These are phyloP conservation scores for Coniochaeta sp. DNA, from an alignment of 2,329 filamentous ascomycete species.

Conservation along the genomic window DNA sequence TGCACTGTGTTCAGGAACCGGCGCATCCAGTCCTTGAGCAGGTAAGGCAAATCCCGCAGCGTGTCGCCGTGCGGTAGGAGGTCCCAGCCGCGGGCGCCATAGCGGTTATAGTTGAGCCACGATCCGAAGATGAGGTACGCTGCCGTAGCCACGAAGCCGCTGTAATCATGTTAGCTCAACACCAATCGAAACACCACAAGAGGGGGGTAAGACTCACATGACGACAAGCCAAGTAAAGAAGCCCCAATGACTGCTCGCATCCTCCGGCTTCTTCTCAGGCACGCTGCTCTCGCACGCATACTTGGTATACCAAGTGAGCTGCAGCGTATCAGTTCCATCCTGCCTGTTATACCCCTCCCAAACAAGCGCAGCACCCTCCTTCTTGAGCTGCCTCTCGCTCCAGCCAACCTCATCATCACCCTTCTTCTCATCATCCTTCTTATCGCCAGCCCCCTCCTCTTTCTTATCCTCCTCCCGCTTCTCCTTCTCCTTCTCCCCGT, in stretches of 20 bases:
- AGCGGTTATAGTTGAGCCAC: constrained; percentile 98
- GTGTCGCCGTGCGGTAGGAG: constrained; percentile 87
- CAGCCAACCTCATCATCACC: constrained; percentile 22
- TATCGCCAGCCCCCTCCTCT: constrained; percentile 22
- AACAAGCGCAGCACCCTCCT: constrained; percentile 57
- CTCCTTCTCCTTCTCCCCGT: constrained; percentile 8
- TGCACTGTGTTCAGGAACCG: constrained; percentile 78
- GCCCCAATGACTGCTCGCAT: constrained; percentile 62
- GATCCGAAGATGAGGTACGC: constrained; percentile 95
- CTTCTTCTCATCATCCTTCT: constrained; percentile 27
- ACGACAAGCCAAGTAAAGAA: constrained; percentile 98
- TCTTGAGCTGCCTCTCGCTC: constrained; percentile 45
- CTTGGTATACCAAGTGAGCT: constrained; percentile 80
- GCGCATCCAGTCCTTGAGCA: constrained; percentile 81
- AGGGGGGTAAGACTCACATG: constrained; percentile 55
- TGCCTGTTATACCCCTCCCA: constrained; percentile 67
- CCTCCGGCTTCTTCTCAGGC: constrained; percentile 36
- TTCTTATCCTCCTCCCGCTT: too few species aligned
- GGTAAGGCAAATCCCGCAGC: constrained; percentile 84
- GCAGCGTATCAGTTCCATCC: constrained; percentile 50
- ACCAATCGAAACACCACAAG: neutral
- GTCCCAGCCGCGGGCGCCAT: constrained; percentile 92
- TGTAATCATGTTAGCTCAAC: constrained; percentile 33
- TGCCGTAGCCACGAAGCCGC: constrained; percentile 76
- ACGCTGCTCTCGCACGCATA: constrained; percentile 64